These are phyloP conservation scores for Cymbopogon flexuosus DNA, from an alignment of 202 grass and related monocot species.

Conservation along the genomic window DNA sequence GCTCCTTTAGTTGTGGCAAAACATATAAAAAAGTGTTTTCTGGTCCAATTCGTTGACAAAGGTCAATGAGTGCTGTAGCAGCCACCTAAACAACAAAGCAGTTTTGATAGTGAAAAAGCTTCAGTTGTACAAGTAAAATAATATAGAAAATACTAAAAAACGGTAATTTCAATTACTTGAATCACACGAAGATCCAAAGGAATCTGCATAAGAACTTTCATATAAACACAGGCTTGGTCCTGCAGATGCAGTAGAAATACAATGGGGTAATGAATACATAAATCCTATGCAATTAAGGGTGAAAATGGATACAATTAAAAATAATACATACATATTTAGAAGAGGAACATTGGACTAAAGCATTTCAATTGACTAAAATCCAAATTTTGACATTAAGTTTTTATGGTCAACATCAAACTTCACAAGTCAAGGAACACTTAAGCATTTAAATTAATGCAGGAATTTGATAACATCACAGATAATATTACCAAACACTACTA, in stretches of 20 bases:
- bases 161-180: conserved; percentile 48
- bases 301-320: background rate
- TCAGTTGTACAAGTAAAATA: conserved; percentile 10
- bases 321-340: conserved; percentile 5
- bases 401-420: background rate
- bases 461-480: conserved; percentile 11
- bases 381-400: conserved; percentile 5
- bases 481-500: conserved; percentile 7
- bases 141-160: background rate
- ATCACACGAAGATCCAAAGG: conserved; percentile 68
- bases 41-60: conserved; percentile 79
- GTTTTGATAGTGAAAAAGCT: background rate
- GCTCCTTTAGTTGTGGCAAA: conserved; percentile 68
- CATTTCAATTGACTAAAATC: conserved; percentile 17
- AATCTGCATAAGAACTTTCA: conserved; percentile 72
- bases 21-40: conserved; percentile 55
- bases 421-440: conserved; percentile 3
- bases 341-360: background rate
- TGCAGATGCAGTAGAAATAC: conserved; percentile 41
- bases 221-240: conserved; percentile 79
- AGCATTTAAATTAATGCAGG: conserved; percentile 12
- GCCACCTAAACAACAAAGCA: conserved; percentile 63
- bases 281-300: conserved; percentile 3
- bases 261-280: conserved; percentile 1
- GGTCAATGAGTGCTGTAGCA: conserved; percentile 51